These are phyloP conservation scores for Ricinus communis DNA, from an alignment of 345 rosid species.

Conservation along the genomic window DNA sequence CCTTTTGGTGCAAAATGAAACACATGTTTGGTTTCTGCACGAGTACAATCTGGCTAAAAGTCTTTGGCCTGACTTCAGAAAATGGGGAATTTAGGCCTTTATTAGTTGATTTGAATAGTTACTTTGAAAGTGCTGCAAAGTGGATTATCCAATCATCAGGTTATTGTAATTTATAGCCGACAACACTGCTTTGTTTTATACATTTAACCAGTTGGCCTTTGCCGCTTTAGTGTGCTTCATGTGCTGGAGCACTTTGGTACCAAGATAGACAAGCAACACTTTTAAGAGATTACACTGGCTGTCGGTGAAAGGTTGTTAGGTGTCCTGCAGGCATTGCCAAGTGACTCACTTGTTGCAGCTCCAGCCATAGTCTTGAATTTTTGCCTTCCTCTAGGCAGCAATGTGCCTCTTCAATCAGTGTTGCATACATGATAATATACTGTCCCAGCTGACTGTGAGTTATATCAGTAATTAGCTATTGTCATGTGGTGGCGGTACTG, in stretches of 20 bases:
- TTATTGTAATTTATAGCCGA: not conserved
- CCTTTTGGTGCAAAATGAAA: not conserved
- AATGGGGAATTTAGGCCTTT: not conserved
- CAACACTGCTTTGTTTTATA: not conserved
- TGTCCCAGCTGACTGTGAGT: too few species aligned
- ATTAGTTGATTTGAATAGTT: not conserved
- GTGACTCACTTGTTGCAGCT: not conserved
- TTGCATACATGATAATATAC: not conserved
- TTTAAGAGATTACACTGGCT: conserved; percentile 4
- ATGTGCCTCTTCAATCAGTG: not conserved
- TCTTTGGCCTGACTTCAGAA: not conserved
- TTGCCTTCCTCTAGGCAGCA: not conserved
- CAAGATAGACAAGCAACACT: not conserved
- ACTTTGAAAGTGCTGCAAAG: not conserved
- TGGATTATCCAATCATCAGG: not conserved
- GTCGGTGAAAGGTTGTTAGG: conserved; percentile 1
- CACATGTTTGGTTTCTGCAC: not conserved
- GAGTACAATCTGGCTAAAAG: not conserved
- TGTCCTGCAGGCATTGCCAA: conserved; percentile 1
- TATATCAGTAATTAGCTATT: too few species aligned
- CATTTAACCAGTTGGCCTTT: not conserved
- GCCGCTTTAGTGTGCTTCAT: too few species aligned
- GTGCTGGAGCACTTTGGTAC: conserved; percentile 3
- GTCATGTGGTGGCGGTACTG: not conserved
- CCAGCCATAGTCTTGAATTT: conserved; percentile 5